phyloP scores from a whole-genome alignment of 495 filamentous ascomycete species.

The Annulohypoxylon nitens region DNA sequence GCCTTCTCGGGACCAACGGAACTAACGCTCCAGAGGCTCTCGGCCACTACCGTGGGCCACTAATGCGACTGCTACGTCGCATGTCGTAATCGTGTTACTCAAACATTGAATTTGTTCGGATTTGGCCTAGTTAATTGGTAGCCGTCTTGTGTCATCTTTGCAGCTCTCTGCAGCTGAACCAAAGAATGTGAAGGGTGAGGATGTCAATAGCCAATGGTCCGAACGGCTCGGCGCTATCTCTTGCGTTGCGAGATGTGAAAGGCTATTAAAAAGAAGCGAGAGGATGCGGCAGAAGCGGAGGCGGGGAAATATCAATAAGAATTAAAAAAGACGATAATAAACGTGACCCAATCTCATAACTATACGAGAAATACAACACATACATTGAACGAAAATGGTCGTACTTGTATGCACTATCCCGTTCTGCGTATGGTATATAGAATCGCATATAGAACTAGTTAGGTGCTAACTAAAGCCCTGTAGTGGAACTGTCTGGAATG shows the following conservation, averaged over 20 bases:
- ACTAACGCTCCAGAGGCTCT: background rate
- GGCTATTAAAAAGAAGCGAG: background rate
- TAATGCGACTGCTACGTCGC: conserved; percentile 18
- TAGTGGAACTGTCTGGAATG: background rate
- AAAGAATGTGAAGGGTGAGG: conserved; percentile 16
- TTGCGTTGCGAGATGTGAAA: conserved; percentile 14
- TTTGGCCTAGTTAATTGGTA: conserved; percentile 12
- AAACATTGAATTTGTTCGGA: background rate
- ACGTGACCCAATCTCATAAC: conserved; percentile 15
- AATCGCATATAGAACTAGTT: conserved; percentile 20
- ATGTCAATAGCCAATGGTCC: conserved; percentile 25
- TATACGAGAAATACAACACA: conserved; percentile 34
- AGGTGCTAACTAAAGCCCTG: background rate
- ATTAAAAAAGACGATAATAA: conserved; percentile 1
- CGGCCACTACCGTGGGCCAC: conserved; percentile 14
- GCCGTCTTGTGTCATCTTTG: conserved; percentile 13
- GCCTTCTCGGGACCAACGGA: conserved; percentile 22
- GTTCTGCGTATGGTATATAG: conserved; percentile 17
- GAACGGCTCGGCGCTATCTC: conserved; percentile 24
- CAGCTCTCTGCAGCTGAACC: conserved; percentile 31
- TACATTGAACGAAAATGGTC: background rate
- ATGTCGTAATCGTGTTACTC: conserved; percentile 21
- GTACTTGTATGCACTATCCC: conserved; percentile 4
- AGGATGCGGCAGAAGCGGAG: background rate
- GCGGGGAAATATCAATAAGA: conserved; percentile 24